Conservation (phyloP, 2,329 filamentous ascomycete species). For the Leptographium flavum region DNA sequence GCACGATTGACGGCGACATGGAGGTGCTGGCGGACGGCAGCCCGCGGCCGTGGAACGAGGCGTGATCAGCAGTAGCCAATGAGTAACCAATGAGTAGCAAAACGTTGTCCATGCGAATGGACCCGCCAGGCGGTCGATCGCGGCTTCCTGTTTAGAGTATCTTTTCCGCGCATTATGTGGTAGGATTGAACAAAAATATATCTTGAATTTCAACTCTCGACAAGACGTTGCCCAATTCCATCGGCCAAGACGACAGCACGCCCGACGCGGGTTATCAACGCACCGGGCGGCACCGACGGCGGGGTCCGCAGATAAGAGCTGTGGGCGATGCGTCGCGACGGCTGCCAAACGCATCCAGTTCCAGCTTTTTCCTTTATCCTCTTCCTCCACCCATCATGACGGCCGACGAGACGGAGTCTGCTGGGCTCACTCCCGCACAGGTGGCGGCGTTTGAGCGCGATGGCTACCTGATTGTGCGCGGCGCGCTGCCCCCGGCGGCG, state of each 20-base stretch:
- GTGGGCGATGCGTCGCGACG: no score
- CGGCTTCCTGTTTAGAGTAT: no score
- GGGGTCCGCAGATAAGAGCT: no score
- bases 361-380: background rate
- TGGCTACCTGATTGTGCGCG: slow-evolving; percentile 79
- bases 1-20: slow-evolving; percentile 14
- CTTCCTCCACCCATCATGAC: background rate
- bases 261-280: no score
- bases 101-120: slow-evolving; percentile 18
- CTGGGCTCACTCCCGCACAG: slow-evolving; percentile 53
- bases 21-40: slow-evolving; percentile 25
- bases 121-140: no score
- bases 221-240: no score
- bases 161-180: no score
- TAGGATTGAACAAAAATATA: no score
- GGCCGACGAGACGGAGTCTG: background rate
- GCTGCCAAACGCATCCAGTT: background rate
- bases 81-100: no score
- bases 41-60: slow-evolving; percentile 22
- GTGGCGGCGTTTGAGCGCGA: slow-evolving; percentile 60
- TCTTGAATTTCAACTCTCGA: no score
- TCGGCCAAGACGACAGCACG: no score
- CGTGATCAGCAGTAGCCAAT: background rate
- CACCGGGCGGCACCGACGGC: no score
- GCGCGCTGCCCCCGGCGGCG: slow-evolving; percentile 54